Percentiles rank a stretch among this genome's conserved stretches.
Conservation (phyloP, 371 early-diverging fungal species). For the Mortierella sp. region DNA sequence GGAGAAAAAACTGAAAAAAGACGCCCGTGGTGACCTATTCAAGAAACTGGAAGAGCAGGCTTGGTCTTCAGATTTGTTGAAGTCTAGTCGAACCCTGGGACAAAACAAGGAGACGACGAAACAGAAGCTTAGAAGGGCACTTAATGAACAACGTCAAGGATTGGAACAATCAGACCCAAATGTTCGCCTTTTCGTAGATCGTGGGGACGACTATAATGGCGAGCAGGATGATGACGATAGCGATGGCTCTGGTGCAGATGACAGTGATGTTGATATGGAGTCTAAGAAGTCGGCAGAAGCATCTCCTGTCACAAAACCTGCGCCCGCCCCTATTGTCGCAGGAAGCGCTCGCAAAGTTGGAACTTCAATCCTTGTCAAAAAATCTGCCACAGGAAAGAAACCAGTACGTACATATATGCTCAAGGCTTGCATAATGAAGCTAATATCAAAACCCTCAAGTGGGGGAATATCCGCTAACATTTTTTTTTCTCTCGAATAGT, state of each 20-base stretch:
- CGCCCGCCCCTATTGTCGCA: conserved; percentile 16
- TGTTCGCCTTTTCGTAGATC: conserved; percentile 31
- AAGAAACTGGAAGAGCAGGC: conserved; percentile 79
- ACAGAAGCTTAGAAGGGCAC: conserved; percentile 79
- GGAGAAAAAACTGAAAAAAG: conserved; percentile 96
- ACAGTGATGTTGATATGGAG: conserved; percentile 6
- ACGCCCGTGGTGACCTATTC: conserved; percentile 83
- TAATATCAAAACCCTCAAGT: background rate
- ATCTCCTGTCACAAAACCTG: conserved; percentile 4
- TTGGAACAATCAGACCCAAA: conserved; percentile 65
- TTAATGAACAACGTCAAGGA: conserved; percentile 81
- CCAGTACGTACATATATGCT: conserved; percentile 36
- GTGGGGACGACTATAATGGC: conserved; percentile 61
- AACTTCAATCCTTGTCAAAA: conserved; percentile 44
- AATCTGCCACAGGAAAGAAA: conserved; percentile 51
- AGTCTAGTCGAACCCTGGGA: conserved; percentile 86
- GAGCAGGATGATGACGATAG: conserved; percentile 51
- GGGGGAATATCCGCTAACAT: background rate
- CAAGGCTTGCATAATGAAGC: background rate
- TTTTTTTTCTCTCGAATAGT: conserved; percentile 17
- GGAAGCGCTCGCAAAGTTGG: conserved; percentile 59
- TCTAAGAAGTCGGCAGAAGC: conserved; percentile 6
- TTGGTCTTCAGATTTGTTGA: conserved; percentile 76
- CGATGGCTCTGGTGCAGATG: conserved; percentile 12
- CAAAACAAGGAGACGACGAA: conserved; percentile 75